Evolutionary conservation across 2,329 filamentous ascomycete species (phyloP).

Genomic region (Pestalotiopsis fici): DNA sequence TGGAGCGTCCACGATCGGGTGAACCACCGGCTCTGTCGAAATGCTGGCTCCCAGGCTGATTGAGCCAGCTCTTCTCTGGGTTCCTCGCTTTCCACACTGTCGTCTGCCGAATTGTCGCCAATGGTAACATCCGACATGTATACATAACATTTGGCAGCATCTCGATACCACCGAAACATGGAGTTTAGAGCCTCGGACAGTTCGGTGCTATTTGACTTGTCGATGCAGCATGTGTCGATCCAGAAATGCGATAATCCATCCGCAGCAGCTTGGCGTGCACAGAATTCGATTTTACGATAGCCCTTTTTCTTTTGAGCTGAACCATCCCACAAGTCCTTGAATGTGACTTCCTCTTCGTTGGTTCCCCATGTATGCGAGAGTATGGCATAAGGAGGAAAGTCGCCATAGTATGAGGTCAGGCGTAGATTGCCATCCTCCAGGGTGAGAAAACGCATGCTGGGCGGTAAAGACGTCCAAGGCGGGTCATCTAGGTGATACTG

Average conservation of each 20-base stretch:
- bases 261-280: slow-evolving; percentile 8
- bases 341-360: slow-evolving; percentile 10
- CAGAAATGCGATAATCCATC: slow-evolving; percentile 4
- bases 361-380: slow-evolving; percentile 17
- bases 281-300: slow-evolving; percentile 14
- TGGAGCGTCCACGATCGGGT: slow-evolving; percentile 1
- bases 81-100: too few species aligned
- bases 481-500: not conserved
- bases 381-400: slow-evolving; percentile 13
- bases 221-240: slow-evolving; percentile 5
- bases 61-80: not conserved
- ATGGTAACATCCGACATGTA: not conserved
- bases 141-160: slow-evolving; percentile 13
- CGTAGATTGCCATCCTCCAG: not conserved
- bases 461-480: not conserved
- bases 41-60: not conserved
- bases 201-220: slow-evolving; percentile 7
- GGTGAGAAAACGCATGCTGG: not conserved
- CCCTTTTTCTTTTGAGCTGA: slow-evolving; percentile 8
- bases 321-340: slow-evolving; percentile 10
- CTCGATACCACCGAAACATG: slow-evolving; percentile 3
- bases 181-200: slow-evolving; percentile 9
- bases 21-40: slow-evolving; percentile 6
- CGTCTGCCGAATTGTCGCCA: not conserved
- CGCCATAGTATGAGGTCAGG: not conserved